These are phyloP conservation scores for Biscogniauxia mediterranea DNA, from an alignment of 2,329 filamentous ascomycete species.

Conservation along the genomic window DNA sequence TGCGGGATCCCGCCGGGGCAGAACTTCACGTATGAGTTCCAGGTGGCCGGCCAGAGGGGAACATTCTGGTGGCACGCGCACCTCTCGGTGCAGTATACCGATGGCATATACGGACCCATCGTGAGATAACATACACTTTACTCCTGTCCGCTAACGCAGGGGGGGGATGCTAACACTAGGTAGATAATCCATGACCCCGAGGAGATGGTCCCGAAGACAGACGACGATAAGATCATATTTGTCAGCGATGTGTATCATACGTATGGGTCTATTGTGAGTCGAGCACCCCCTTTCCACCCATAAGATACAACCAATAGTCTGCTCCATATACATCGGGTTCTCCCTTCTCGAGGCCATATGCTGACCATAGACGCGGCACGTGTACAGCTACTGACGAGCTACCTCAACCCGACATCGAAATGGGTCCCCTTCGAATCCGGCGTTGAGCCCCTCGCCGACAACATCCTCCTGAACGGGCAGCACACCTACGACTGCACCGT, in stretches of 20 bases:
- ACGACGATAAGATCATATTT: constrained; percentile 39
- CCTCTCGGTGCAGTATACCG: constrained; percentile 58
- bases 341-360: background rate
- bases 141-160: background rate
- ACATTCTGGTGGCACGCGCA: constrained; percentile 62
- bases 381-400: constrained; percentile 30
- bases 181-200: constrained; percentile 38
- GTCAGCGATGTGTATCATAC: constrained; percentile 41
- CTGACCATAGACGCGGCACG: background rate
- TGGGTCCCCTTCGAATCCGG: constrained; percentile 36
- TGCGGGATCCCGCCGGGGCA: constrained; percentile 56
- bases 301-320: too few species aligned
- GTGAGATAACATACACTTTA: constrained; percentile 35
- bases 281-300: too few species aligned
- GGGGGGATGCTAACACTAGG: constrained; percentile 1
- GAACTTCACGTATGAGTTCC: constrained; percentile 61
- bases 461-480: constrained; percentile 40
- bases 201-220: constrained; percentile 29
- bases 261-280: constrained; percentile 32
- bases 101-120: constrained; percentile 62
- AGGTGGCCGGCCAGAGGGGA: constrained; percentile 38
- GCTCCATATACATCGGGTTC: background rate
- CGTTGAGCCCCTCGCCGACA: constrained; percentile 41
- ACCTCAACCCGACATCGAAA: constrained; percentile 32
- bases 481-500: constrained; percentile 36